These are phyloP conservation scores for Aspergillus pseudoglaucus DNA, from an alignment of 2,329 filamentous ascomycete species.

Conservation along the genomic window DNA sequence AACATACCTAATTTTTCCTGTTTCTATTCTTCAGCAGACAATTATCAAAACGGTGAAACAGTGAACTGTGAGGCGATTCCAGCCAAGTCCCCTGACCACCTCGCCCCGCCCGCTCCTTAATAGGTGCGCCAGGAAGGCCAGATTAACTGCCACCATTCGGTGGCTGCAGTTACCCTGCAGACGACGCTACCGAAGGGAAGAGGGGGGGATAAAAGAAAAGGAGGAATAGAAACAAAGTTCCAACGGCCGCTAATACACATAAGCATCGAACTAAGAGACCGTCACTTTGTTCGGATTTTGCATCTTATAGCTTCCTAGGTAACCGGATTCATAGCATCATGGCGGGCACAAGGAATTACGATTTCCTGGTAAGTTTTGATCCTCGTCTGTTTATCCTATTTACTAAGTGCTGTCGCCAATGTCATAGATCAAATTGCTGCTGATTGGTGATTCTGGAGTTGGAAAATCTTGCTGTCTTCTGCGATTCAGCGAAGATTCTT, in stretches of 20 bases:
- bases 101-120: neutral
- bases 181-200: neutral
- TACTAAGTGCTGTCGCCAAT: conserved; percentile 14
- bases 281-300: neutral
- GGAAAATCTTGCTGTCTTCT: conserved; percentile 96
- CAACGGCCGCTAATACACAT: neutral
- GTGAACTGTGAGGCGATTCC: neutral
- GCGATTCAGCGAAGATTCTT: conserved; percentile 95
- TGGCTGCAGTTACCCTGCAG: conserved; percentile 10
- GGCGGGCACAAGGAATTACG: conserved; percentile 98
- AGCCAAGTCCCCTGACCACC: conserved; percentile 4
- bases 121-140: neutral
- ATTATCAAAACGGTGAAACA: too few species aligned
- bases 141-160: conserved; percentile 8
- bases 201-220: neutral
- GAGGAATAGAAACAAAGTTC: neutral
- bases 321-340: conserved; percentile 45
- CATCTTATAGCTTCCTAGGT: conserved; percentile 3
- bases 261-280: neutral
- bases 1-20: neutral
- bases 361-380: conserved; percentile 73
- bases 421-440: conserved; percentile 82
- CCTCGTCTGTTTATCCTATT: conserved; percentile 4
- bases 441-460: conserved; percentile 94
- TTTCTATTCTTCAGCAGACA: too few species aligned